Evolutionary conservation across 441 rosid genomes (phyloP), one percentile per base, ranked within the genome.

Genomic region (Erysimum cheiri): DNA sequence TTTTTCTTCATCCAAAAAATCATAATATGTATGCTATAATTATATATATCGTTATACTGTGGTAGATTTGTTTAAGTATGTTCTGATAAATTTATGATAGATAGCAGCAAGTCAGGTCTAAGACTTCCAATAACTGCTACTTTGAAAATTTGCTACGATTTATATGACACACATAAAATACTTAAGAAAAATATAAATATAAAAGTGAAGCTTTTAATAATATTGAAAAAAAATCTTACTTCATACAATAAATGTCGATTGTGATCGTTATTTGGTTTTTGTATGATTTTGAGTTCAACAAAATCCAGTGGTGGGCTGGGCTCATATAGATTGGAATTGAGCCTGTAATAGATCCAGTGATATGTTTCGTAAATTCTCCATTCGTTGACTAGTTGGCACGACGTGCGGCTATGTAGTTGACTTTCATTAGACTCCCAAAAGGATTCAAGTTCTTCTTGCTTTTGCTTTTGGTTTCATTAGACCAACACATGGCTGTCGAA

Each of bases 401-500:
- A 28, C 66, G 39, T 60, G 66, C 35, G 26, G 39, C 19, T 12
- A 4, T 12, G 43, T 39, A 39, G 14, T 39, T 39, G 43, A 39
- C 43, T 39, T 39, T 36, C 40, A 36, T 36, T 36, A 36, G 14
- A 39, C n/a, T 14, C 41, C 0, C 55, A 26, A 12, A 11, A 50
- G 9, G 9, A 12, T 26, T 12, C 9, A 54, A 15, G 17, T 15
- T 52, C 17, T 67, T 55, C 44, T n/a, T n/a, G n/a, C n/a, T n/a
- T n/a, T n/a, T n/a, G n/a, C n/a, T n/a, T n/a, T n/a, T n/a, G n/a
- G n/a, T n/a, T n/a, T n/a, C n/a, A n/a, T n/a, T n/a, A n/a, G n/a
- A n/a, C n/a, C n/a, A n/a, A n/a, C n/a, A n/a, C n/a, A n/a, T n/a
- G 93, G 83, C 80, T 41, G 13, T 87, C 12, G 86, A 24, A 56